Evolutionary conservation across 2,329 filamentous ascomycete genomes (phyloP).

Genomic region (Tetracladium maxilliforme): DNA sequence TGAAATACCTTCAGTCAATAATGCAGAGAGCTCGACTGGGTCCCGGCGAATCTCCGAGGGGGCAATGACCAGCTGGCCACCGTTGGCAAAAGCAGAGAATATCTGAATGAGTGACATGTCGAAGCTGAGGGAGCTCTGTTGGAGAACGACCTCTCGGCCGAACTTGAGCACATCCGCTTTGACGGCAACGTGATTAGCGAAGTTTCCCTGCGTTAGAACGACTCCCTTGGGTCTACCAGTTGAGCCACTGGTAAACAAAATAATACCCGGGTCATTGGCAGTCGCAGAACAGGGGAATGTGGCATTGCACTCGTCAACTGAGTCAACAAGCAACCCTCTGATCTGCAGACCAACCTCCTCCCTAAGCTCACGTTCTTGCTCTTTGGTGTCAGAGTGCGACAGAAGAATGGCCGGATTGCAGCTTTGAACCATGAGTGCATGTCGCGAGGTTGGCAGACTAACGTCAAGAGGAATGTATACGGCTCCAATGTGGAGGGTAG

Average conservation of each 20-base stretch:
- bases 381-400: constrained; percentile 9
- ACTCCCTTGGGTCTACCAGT: constrained; percentile 24
- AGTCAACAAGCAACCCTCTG: too few relatives aligned
- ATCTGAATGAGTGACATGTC: constrained; percentile 8
- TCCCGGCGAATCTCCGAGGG: constrained; percentile 4
- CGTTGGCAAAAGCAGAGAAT: constrained; percentile 5
- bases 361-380: too few relatives aligned
- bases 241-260: constrained; percentile 8
- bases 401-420: constrained; percentile 15
- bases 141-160: constrained; percentile 5
- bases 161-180: constrained; percentile 10
- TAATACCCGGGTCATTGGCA: too few relatives aligned
- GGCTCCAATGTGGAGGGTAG: constrained; percentile 14
- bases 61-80: constrained; percentile 7
- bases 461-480: constrained; percentile 18
- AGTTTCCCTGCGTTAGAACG: constrained; percentile 12
- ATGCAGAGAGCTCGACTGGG: constrained; percentile 5
- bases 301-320: too few relatives aligned
- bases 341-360: too few relatives aligned
- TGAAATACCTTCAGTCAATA: constrained; percentile 8
- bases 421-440: constrained; percentile 11
- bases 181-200: constrained; percentile 11
- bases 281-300: too few relatives aligned
- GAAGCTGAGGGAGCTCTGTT: constrained; percentile 8
- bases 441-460: constrained; percentile 10